phyloP scores from a whole-genome alignment of 176 grass and related monocot genomes.

The Carex cristatella region DNA sequence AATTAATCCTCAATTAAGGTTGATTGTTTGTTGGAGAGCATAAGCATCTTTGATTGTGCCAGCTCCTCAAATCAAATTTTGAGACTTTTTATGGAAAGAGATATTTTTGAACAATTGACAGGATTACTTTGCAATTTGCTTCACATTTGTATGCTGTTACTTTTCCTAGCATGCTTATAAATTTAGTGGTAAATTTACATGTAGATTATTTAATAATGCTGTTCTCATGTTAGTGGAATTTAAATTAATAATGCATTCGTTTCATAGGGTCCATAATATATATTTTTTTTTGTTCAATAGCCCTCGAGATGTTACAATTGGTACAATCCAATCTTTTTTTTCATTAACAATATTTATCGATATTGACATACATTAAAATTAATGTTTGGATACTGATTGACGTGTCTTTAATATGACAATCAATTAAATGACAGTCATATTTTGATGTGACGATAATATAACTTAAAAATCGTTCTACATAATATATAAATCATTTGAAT shows the following conservation, averaged over 20 bases:
- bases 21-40: slow-evolving; percentile 1
- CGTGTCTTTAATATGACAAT: not conserved
- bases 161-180: slow-evolving; percentile 2
- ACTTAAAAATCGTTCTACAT: not conserved
- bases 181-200: not conserved
- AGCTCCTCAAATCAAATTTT: not conserved
- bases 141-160: not conserved
- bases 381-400: not conserved
- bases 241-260: not conserved
- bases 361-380: not conserved
- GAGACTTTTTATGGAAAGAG: not conserved
- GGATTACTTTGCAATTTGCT: not conserved
- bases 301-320: not conserved
- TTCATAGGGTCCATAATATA: not conserved
- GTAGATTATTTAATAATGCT: not conserved
- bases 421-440: not conserved
- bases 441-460: not conserved
- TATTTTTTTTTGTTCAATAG: not conserved
- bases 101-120: not conserved
- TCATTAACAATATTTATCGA: not conserved
- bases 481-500: not conserved
- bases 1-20: not conserved
- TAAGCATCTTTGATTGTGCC: slow-evolving; percentile 1
- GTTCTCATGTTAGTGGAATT: not conserved
- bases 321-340: not conserved